phyloP scores from a whole-genome alignment of 1,139 yeast species.

The Yamadazyma trypodendri region DNA sequence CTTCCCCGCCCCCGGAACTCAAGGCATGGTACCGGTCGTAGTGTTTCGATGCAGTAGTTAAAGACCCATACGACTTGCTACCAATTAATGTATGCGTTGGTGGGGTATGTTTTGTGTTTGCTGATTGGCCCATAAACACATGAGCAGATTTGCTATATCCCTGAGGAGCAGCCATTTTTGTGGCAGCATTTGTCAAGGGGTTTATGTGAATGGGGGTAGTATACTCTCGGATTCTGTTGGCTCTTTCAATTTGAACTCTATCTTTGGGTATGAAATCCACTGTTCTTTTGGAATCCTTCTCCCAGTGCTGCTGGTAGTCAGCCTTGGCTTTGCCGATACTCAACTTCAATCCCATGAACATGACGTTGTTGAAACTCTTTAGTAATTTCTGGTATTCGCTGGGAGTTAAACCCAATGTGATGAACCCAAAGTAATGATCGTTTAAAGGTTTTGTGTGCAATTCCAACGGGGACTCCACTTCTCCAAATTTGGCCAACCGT shows the following conservation, averaged over 20 bases:
- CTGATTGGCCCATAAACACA: slow-evolving; percentile 31
- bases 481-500: slow-evolving; percentile 53
- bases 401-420: slow-evolving; percentile 54
- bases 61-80: slow-evolving; percentile 33
- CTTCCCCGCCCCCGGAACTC: slow-evolving; percentile 40
- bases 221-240: slow-evolving; percentile 42
- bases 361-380: slow-evolving; percentile 62
- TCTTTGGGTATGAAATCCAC: slow-evolving; percentile 24
- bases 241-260: slow-evolving; percentile 32
- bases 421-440: slow-evolving; percentile 64
- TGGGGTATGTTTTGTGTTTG: slow-evolving; percentile 35
- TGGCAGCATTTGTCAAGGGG: slow-evolving; percentile 19
- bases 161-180: slow-evolving; percentile 16
- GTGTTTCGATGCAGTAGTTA: slow-evolving; percentile 18
- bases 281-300: slow-evolving; percentile 32
- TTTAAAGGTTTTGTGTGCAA: slow-evolving; percentile 47
- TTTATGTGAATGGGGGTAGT: slow-evolving; percentile 30
- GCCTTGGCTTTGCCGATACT: slow-evolving; percentile 49
- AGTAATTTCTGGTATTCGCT: slow-evolving; percentile 48
- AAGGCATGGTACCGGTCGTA: slow-evolving; percentile 14
- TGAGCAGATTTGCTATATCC: slow-evolving; percentile 39
- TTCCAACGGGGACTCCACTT: slow-evolving; percentile 41
- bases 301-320: slow-evolving; percentile 39
- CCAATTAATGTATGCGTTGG: slow-evolving; percentile 36
- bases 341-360: slow-evolving; percentile 71